Evolutionary conservation across 1,284 basidiomycete species (phyloP).

Genomic region (Earliella scabrosa): DNA sequence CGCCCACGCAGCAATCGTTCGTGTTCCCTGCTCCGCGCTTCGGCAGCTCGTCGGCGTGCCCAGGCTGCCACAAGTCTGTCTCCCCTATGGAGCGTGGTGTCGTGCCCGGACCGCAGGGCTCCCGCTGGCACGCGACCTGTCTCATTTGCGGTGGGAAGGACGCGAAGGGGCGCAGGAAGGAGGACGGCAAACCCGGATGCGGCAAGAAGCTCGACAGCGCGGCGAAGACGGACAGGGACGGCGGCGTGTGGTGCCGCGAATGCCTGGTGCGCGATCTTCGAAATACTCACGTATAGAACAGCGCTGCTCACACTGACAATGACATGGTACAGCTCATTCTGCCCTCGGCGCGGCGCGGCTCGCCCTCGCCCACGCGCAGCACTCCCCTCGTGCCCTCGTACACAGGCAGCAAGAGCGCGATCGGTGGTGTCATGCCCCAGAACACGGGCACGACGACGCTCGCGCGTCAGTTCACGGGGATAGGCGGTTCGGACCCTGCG

Average conservation of each 20-base stretch:
- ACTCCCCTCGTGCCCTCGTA: conserved; percentile 49
- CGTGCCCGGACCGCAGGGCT: conserved; percentile 79
- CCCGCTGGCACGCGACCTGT: conserved; percentile 76
- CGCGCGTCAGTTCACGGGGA: conserved; percentile 74
- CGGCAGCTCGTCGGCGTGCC: conserved; percentile 66
- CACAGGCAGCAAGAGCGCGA: conserved; percentile 45
- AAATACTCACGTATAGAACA: background rate
- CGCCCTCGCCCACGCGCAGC: conserved; percentile 51
- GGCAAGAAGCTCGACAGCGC: conserved; percentile 82
- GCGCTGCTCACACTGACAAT: background rate
- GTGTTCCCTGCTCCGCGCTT: conserved; percentile 53
- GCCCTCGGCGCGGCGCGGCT: conserved; percentile 50
- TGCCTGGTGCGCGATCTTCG: conserved; percentile 62
- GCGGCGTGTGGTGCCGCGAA: conserved; percentile 81
- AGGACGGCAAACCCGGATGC: conserved; percentile 69
- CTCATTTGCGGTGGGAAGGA: conserved; percentile 78
- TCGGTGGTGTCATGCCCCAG: conserved; percentile 49
- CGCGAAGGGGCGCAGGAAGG: conserved; percentile 44
- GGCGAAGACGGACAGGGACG: conserved; percentile 73
- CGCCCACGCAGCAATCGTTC: conserved; percentile 43
- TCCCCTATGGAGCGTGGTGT: conserved; percentile 83
- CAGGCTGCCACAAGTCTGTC: conserved; percentile 72
- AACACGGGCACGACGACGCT: conserved; percentile 72
- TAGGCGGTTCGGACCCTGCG: conserved; percentile 49
- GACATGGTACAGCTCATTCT: conserved; percentile 56